Base-by-base conservation (phyloP, 345 rosid genomes). In the Punica granatum region DNA sequence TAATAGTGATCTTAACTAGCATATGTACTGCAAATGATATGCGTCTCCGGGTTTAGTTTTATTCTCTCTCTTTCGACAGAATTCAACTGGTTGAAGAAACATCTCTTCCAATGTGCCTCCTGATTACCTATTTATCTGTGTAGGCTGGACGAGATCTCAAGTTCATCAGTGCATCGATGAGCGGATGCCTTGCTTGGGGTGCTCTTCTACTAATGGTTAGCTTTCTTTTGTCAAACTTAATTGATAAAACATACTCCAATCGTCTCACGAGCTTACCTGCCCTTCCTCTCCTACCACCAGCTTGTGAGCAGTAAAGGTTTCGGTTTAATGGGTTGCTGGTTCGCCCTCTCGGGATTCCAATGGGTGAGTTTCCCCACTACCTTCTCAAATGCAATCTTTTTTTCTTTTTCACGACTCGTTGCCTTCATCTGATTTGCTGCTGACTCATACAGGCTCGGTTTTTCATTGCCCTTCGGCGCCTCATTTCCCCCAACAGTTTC, bases 311-410 rank as follows among this genome's bases (percentile, higher is more conserved):
- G 78, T 43, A 79, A 74, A 76, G 90, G 90, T 56, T 85, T 75
- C 43, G 92, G 97, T 42, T 75, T 88, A 80, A 69, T 78, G 34
- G 90, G 89, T 74, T 86, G 88, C 76, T 88, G 95, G 97, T 85
- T 53, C 25, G 73, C 81, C 14, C 88, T 88, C 28, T 77, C 83
- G n/a, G 92, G 86, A 67, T 90, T 90, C 71, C 95, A 84, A 72
- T 88, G 88, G 97, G 97, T 88, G 34, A 56, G 61, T 56, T 12
- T 12, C 26, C 54, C 54, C 25, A 13, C 25, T n/a, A 28, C 61
- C 33, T 26, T 26, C 15, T 26, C 61, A 26, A 86, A 76, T 78
- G 32, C 33, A 2, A 21, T 26, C 36, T 11, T 67, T 60, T 13
- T 63, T 60, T 56, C 64, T 67, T 65, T 56, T 31, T 37, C 66